A percentile compares a stretch with the other conserved stretches of the same genome.
phyloP scores from a whole-genome alignment of 2,329 filamentous ascomycete genomes.

The Scleromitrula shiraiana region DNA sequence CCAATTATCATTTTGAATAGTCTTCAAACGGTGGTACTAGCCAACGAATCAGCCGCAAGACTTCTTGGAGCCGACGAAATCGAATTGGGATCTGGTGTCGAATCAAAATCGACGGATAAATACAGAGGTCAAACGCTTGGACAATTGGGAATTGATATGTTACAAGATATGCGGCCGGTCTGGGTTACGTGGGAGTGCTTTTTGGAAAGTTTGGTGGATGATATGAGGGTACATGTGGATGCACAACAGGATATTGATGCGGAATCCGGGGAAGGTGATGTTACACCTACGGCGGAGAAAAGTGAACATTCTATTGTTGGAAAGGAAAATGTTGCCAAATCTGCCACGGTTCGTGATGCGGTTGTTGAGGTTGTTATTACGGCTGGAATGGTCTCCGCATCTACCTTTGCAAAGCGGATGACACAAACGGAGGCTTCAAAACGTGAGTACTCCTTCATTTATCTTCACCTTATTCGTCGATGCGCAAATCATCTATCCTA shows the following conservation, averaged over 20 bases:
- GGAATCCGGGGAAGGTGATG: slow-evolving; percentile 18
- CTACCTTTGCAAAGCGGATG: slow-evolving; percentile 7
- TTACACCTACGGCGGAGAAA: slow-evolving; percentile 32
- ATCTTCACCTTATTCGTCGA: background rate
- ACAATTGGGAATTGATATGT: slow-evolving; percentile 64
- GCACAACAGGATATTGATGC: slow-evolving; percentile 5
- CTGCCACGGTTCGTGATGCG: slow-evolving; percentile 46
- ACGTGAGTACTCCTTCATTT: background rate
- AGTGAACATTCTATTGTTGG: slow-evolving; percentile 14
- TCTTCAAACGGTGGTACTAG: slow-evolving; percentile 61
- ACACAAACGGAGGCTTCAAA: background rate
- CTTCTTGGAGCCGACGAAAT: slow-evolving; percentile 52
- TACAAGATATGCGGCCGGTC: slow-evolving; percentile 56
- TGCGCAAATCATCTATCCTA: too few relatives aligned
- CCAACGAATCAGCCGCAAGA: slow-evolving; percentile 68
- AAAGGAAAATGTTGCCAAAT: slow-evolving; percentile 15
- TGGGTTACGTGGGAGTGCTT: slow-evolving; percentile 54
- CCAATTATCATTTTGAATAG: slow-evolving; percentile 62
- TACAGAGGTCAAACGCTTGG: slow-evolving; percentile 59
- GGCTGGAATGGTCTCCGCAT: slow-evolving; percentile 20
- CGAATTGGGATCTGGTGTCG: slow-evolving; percentile 29
- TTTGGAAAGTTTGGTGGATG: slow-evolving; percentile 41
- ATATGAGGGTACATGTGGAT: slow-evolving; percentile 13
- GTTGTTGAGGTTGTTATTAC: slow-evolving; percentile 61
- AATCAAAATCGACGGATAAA: slow-evolving; percentile 42